Conservation (phyloP, 495 filamentous ascomycete species). For the Aspergillus kassunensis region DNA sequence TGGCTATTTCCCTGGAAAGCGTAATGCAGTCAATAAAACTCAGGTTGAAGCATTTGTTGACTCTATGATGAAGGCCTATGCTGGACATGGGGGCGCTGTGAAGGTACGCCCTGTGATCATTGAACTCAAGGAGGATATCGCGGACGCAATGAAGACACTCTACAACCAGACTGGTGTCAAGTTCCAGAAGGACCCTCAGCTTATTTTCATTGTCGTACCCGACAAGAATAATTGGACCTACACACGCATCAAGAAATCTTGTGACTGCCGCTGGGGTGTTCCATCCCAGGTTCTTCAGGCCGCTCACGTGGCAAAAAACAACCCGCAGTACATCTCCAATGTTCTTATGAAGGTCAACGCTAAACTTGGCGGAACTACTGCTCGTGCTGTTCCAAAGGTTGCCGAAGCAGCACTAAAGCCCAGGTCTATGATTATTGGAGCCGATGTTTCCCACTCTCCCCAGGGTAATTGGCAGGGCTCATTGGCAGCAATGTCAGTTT, state of each 20-base stretch:
- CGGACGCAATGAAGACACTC: constrained; percentile 47
- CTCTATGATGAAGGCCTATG: constrained; percentile 59
- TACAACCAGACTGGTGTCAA: constrained; percentile 48
- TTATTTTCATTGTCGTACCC: constrained; percentile 67
- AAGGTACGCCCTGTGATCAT: constrained; percentile 26
- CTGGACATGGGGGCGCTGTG: constrained; percentile 67
- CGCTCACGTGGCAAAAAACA: constrained; percentile 54
- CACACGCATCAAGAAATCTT: constrained; percentile 73
- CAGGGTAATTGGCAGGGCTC: constrained; percentile 63
- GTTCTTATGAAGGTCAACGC: constrained; percentile 92
- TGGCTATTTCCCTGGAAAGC: constrained; percentile 45
- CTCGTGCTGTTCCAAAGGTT: constrained; percentile 34
- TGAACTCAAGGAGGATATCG: constrained; percentile 42
- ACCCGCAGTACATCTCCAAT: constrained; percentile 80
- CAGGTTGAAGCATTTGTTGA: constrained; percentile 53
- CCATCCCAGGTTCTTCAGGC: constrained; percentile 69
- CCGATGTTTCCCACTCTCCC: constrained; percentile 83
- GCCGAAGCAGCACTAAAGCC: constrained; percentile 32
- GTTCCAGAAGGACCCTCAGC: constrained; percentile 49
- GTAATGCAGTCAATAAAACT: constrained; percentile 34
- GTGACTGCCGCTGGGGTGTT: constrained; percentile 75
- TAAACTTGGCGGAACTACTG: constrained; percentile 84
- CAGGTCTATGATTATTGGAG: constrained; percentile 74
- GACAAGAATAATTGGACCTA: constrained; percentile 65
- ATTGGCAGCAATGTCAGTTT: constrained; percentile 82